Base-by-base conservation (phyloP, 345 rosid genomes). In the Rhodomyrtus tomentosa region DNA sequence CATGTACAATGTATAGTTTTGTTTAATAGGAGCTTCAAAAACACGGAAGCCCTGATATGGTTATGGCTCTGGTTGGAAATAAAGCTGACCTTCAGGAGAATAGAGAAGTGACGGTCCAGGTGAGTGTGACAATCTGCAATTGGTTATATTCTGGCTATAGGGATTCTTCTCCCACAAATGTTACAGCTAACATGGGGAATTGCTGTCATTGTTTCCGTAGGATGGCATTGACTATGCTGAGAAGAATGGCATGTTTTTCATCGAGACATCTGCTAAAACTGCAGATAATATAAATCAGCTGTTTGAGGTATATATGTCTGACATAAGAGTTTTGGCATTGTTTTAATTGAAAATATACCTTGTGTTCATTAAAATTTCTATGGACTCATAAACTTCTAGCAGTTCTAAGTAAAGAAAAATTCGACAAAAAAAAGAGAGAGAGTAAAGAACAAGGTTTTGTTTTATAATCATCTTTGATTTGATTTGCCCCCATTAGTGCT, bases 211-310 rank as follows among this genome's bases (percentile, higher is more conserved):
- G 6, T 84, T 79, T 29, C 84, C 86, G 84, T 91, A 96, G 99
- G 98, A 94, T 89, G 99, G 96, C 54, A 89, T 91, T 62, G 97
- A 95, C 84, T 94, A 93, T 86, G 98, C 99, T 10, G 99, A 96
- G 95, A 95, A 94, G 90, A 96, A 96, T 81, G 93, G 98, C 36
- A 96, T 96, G 99, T 96, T 96, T 93, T 96, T 94, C 84, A 95
- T 96, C 8, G 99, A 96, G 94, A 93, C 98, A 52, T 96, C 99
- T 48, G 99, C 99, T 50, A 96, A 96, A 90, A 96, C 99, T 81
- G 98, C 99, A 20, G 98, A 95, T 88, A 96, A 96, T 86, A 95
- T 96, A 88, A 94, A 93, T 81, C 93, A 96, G 89, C 92, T 96
- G 83, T 96, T 96, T 86, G 93, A 96, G 99, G 99, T 86, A 86